These are phyloP conservation scores for Dictyostelium purpureum DNA, from an alignment of 78 protist genomes.

Conservation along the genomic window DNA sequence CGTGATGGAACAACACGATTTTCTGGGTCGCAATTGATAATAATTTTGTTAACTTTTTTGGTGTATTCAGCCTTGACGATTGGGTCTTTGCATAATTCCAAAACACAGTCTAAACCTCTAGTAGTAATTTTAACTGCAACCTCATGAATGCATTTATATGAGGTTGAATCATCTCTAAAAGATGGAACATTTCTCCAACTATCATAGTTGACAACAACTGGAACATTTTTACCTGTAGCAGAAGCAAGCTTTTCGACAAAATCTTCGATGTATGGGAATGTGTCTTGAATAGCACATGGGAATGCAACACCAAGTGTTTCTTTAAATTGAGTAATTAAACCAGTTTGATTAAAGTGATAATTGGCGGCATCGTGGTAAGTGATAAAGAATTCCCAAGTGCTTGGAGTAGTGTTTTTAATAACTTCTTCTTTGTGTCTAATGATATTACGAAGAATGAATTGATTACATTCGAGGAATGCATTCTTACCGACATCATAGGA, in stretches of 20 bases:
- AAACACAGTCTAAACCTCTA: slow-evolving; percentile 6
- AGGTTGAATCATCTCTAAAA: neutral
- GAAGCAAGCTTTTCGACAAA: neutral
- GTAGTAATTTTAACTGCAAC: slow-evolving; percentile 8
- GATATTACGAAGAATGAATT: slow-evolving; percentile 10
- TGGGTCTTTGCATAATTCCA: neutral
- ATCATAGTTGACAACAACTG: slow-evolving; percentile 38
- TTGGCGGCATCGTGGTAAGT: slow-evolving; percentile 25
- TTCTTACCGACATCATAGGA: slow-evolving; percentile 64
- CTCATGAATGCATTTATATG: slow-evolving; percentile 20
- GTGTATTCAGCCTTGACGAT: slow-evolving; percentile 20
- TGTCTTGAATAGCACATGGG: slow-evolving; percentile 77
- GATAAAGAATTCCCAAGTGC: slow-evolving; percentile 32
- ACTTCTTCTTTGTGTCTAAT: slow-evolving; percentile 34
- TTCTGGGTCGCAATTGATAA: slow-evolving; percentile 13
- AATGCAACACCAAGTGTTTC: slow-evolving; percentile 36
- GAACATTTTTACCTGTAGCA: slow-evolving; percentile 34
- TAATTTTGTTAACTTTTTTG: slow-evolving; percentile 17
- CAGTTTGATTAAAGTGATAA: neutral
- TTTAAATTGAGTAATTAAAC: slow-evolving; percentile 17
- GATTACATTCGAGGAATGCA: slow-evolving; percentile 7
- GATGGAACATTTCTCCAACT: neutral
- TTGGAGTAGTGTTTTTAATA: neutral
- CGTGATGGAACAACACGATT: neutral
- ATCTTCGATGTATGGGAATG: slow-evolving; percentile 48